Base-by-base conservation (phyloP, 139 green algal genomes). In the Micractinium sp. region DNA sequence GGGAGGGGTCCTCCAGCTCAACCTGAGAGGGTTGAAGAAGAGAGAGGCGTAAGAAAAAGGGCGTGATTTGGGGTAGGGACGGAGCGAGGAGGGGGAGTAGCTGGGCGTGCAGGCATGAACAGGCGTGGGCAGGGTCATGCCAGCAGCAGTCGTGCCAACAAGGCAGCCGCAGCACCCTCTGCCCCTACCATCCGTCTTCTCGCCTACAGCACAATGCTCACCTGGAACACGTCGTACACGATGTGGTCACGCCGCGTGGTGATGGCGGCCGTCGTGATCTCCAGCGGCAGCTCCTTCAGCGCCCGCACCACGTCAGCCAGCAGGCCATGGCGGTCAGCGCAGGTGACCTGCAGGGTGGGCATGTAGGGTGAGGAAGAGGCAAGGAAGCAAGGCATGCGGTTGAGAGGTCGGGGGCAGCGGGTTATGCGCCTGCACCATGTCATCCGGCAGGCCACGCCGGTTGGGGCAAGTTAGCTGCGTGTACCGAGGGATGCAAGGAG, bases 141-240 rank as follows among this genome's bases (percentile, higher is more conserved):
- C 47, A 16, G 47, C 7, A 9, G 47, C 47, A 56, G 47, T 9
- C 47, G 9, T 9, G 47, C 47, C 47, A 56, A 16, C 47, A 56
- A 56, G 47, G 9, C 47, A 56, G 47, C 47, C 47, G 47, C 47
- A 56, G 7, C 47, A 9, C 47, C 47, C 47, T 5, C 7, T 9
- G 9, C 47, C 47, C 47, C 47, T 56, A 9, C 47, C 47, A 56
- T 56, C 47, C 47, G 47, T 56, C 2, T 3, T 33, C 9, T 76
- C 22, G 0, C 12, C 15, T 56, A n/a, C n/a, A 29, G 36, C 56
- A 19, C 35, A 9, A 14, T 1, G 75, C 75, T 2, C 15, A 96
- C 92, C 91, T 97, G 93, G 78, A 97, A 97, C 16, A 97, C 93
- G 67, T 97, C 94, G 27, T 93, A 92, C 29, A 96, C 93, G 14